Evolutionary conservation across 1,139 yeast genomes (phyloP).

Genomic region (Meyerozyma guilliermondii): DNA sequence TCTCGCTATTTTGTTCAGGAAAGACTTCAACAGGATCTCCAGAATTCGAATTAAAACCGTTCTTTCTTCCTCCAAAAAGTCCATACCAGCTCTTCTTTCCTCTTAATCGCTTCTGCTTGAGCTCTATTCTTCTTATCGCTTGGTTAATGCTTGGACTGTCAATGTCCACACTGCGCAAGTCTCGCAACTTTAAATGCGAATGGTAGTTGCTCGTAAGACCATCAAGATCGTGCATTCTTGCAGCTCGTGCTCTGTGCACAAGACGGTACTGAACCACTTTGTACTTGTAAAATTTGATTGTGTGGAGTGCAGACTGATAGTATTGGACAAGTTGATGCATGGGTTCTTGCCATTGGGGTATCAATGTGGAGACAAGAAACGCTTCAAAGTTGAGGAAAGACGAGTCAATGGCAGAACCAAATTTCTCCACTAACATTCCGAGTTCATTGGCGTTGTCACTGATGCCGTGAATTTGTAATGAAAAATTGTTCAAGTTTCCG

Average conservation of each 20-base stretch:
- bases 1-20: conserved; percentile 2
- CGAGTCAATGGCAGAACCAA: conserved; percentile 43
- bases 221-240: conserved; percentile 34
- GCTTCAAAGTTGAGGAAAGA: conserved; percentile 38
- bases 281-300: conserved; percentile 41
- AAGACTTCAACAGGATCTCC: conserved; percentile 5
- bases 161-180: conserved; percentile 18
- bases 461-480: conserved; percentile 35
- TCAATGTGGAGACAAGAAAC: conserved; percentile 27
- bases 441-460: conserved; percentile 20
- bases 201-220: conserved; percentile 18
- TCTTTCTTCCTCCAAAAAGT: conserved; percentile 36
- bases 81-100: conserved; percentile 42
- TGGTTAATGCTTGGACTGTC: conserved; percentile 39
- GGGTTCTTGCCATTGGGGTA: conserved; percentile 47
- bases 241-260: conserved; percentile 36
- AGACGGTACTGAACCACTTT: conserved; percentile 41
- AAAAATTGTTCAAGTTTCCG: conserved; percentile 44
- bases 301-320: conserved; percentile 31
- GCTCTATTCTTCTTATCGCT: conserved; percentile 30
- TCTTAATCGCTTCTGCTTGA: conserved; percentile 17
- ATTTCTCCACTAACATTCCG: conserved; percentile 35
- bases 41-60: conserved; percentile 5
- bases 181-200: conserved; percentile 15
- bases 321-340: conserved; percentile 39